Percentiles rank a stretch among this genome's conserved stretches.
These are phyloP conservation scores for Pseudogymnoascus verrucosus DNA, from an alignment of 2,329 filamentous ascomycete genomes.

Conservation along the genomic window DNA sequence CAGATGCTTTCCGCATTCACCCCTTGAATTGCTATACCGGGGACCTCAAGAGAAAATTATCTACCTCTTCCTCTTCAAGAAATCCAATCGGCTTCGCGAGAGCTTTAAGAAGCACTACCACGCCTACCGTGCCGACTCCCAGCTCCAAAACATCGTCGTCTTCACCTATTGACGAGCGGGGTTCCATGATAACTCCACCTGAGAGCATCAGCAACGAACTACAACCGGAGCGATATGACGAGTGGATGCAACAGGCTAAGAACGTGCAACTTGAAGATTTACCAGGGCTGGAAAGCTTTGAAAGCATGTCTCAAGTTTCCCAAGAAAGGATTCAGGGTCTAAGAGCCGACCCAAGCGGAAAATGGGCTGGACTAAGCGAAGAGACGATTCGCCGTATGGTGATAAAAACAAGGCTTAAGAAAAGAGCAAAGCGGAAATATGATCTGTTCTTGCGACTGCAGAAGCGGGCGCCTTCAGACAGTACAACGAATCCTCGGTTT, in stretches of 20 bases:
- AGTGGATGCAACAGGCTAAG: neutral
- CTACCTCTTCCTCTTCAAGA: neutral
- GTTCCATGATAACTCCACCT: neutral
- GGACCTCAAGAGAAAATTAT: neutral
- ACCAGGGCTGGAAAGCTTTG: neutral
- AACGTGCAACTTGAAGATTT: neutral
- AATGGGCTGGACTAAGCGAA: neutral
- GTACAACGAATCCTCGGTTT: neutral
- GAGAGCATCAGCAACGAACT: neutral
- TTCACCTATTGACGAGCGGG: neutral
- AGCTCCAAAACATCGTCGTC: neutral
- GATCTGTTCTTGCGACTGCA: neutral
- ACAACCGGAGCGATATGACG: neutral
- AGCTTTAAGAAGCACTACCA: neutral
- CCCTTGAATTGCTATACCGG: neutral
- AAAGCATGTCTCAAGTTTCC: neutral
- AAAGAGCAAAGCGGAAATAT: neutral
- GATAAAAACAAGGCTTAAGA: neutral
- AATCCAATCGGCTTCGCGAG: neutral
- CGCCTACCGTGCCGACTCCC: neutral
- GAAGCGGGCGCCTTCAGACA: neutral
- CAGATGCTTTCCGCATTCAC: neutral
- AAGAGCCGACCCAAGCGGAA: neutral
- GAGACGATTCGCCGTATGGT: neutral
- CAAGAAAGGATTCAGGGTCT: neutral